Percentiles rank a stretch among this genome's conserved stretches.
These are phyloP conservation scores for Scheffersomyces quercinus DNA, from an alignment of 1,139 yeast species.

Conservation along the genomic window DNA sequence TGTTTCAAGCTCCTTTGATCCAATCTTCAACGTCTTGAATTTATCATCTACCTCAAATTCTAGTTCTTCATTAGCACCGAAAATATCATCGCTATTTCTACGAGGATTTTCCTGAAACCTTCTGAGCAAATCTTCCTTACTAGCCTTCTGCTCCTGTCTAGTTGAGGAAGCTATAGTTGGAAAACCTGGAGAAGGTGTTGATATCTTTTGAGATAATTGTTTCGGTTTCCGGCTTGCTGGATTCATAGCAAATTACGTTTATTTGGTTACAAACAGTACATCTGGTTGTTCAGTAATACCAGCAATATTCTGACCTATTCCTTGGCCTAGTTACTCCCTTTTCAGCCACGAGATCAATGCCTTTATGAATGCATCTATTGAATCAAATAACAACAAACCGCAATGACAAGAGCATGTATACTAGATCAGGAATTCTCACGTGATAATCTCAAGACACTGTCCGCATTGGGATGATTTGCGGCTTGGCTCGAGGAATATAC, in stretches of 20 bases:
- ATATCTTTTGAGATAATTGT: constrained; percentile 8
- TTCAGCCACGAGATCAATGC: too few species aligned
- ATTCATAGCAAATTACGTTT: constrained; percentile 5
- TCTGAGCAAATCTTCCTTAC: constrained; percentile 13
- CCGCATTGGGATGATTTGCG: constrained; percentile 11
- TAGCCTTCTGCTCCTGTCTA: neutral
- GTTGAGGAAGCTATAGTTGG: neutral
- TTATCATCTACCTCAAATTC: constrained; percentile 21
- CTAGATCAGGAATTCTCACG: neutral
- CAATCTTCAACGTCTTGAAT: constrained; percentile 26
- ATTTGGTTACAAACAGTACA: too few species aligned
- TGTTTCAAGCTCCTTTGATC: constrained; percentile 15
- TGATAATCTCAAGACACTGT: neutral
- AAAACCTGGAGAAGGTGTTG: constrained; percentile 14
- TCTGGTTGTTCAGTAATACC: too few species aligned
- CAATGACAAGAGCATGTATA: too few species aligned
- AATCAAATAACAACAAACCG: too few species aligned
- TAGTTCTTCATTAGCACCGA: constrained; percentile 24
- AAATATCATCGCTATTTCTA: constrained; percentile 28
- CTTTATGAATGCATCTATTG: too few species aligned
- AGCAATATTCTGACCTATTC: too few species aligned
- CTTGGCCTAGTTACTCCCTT: too few species aligned
- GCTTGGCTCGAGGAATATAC: constrained; percentile 17
- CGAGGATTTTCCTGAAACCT: constrained; percentile 18
- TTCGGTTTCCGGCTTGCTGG: constrained; percentile 12